Percentiles rank a stretch among this genome's conserved stretches.
phyloP scores from a whole-genome alignment of 805 yeast species.

The Kodamaea kaohsiungensis region DNA sequence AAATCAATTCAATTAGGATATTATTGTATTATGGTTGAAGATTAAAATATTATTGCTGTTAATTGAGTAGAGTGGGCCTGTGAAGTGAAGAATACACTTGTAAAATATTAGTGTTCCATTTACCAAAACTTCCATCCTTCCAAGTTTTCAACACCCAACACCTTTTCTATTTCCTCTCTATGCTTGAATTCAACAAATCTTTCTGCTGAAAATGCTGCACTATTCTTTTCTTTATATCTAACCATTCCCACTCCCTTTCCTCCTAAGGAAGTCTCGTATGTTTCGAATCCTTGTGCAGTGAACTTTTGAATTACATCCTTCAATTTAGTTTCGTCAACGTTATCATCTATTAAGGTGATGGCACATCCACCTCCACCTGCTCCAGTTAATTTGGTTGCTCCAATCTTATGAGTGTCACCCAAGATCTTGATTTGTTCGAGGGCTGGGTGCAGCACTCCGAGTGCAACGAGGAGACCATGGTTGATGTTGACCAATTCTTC shows the following conservation, averaged over 20 bases:
- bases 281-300: slow-evolving; percentile 57
- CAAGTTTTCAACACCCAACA: slow-evolving; percentile 44
- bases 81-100: too few species aligned
- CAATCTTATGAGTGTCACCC: slow-evolving; percentile 65
- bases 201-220: slow-evolving; percentile 27
- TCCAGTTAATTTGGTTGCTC: slow-evolving; percentile 93
- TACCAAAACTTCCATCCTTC: slow-evolving; percentile 66
- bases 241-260: slow-evolving; percentile 83
- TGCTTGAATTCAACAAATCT: slow-evolving; percentile 38
- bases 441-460: slow-evolving; percentile 94
- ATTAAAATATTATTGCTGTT: too few species aligned
- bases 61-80: neutral
- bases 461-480: slow-evolving; percentile 80
- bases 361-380: slow-evolving; percentile 99
- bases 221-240: slow-evolving; percentile 11
- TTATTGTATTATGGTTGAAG: neutral
- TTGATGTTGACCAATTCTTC: slow-evolving; percentile 72
- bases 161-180: slow-evolving; percentile 49
- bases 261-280: slow-evolving; percentile 79
- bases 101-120: too few species aligned
- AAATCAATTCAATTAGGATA: neutral
- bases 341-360: slow-evolving; percentile 69
- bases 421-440: slow-evolving; percentile 70
- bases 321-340: slow-evolving; percentile 33
- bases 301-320: slow-evolving; percentile 39